These are phyloP conservation scores for Talaromyces ruber DNA, from an alignment of 495 filamentous ascomycete genomes.

Conservation along the genomic window DNA sequence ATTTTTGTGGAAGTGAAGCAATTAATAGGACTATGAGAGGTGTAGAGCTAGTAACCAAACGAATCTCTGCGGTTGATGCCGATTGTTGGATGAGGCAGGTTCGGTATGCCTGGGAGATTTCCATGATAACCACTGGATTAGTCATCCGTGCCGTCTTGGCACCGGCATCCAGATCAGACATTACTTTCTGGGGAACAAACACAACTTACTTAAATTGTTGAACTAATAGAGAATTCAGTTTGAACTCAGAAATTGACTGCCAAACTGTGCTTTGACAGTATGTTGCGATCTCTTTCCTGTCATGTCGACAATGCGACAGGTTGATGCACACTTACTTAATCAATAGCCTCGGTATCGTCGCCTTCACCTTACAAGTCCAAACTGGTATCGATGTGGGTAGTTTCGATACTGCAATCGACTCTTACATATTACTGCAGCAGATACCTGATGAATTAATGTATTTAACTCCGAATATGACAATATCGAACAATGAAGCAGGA, in stretches of 20 bases:
- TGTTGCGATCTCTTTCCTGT: too few relatives aligned
- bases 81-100: slow-evolving; percentile 32
- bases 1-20: background rate
- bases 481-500: slow-evolving; percentile 6
- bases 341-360: too few relatives aligned
- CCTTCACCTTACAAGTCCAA: too few relatives aligned
- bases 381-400: background rate
- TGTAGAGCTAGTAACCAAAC: background rate
- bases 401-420: too few relatives aligned
- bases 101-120: slow-evolving; percentile 34
- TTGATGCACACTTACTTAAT: too few relatives aligned
- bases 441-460: background rate
- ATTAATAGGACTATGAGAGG: background rate
- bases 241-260: too few relatives aligned
- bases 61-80: slow-evolving; percentile 2
- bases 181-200: background rate
- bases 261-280: too few relatives aligned
- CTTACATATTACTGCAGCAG: background rate
- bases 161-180: background rate
- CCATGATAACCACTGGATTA: slow-evolving; percentile 28
- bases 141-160: slow-evolving; percentile 18
- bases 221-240: too few relatives aligned
- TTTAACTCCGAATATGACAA: slow-evolving; percentile 7
- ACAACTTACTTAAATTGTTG: background rate
- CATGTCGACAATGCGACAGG: too few relatives aligned